Percentiles rank a stretch among this genome's conserved stretches.
Evolutionary conservation across 345 rosid species (phyloP).

Genomic region (Iberis pinnata): DNA sequence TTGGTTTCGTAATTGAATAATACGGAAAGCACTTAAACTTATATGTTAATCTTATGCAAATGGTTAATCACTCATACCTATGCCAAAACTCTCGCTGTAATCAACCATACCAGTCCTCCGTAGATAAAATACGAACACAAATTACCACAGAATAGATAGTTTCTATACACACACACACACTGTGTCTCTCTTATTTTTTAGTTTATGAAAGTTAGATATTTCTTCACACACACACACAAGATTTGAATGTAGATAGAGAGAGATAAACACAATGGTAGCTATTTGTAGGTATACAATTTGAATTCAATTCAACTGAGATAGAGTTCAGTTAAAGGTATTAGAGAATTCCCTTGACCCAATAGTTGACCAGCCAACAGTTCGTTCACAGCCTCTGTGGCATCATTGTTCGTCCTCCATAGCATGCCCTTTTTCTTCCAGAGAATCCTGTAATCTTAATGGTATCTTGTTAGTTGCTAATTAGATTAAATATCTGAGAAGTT

Average conservation of each 20-base stretch:
- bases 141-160: conserved; percentile 6
- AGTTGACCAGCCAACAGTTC: conserved; percentile 52
- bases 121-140: conserved; percentile 11
- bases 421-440: conserved; percentile 73
- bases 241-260: neutral
- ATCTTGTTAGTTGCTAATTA: conserved; percentile 6
- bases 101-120: conserved; percentile 14
- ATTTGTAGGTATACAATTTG: conserved; percentile 18
- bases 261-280: conserved; percentile 6
- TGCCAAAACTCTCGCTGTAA: conserved; percentile 12
- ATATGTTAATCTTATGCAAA: conserved; percentile 8
- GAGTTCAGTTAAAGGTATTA: conserved; percentile 47
- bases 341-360: conserved; percentile 60
- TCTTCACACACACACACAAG: neutral
- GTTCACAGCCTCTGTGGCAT: conserved; percentile 86
- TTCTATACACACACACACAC: conserved; percentile 16
- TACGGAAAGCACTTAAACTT: neutral
- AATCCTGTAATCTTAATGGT: conserved; percentile 46
- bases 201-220: conserved; percentile 2
- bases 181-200: conserved; percentile 9
- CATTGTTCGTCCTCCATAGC: conserved; percentile 87
- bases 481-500: neutral
- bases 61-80: too few species aligned
- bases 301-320: conserved; percentile 6
- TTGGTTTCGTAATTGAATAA: neutral